Evolutionary conservation across 1,139 yeast genomes (phyloP).

Genomic region (Blastobotrys raffinosifermentans): DNA sequence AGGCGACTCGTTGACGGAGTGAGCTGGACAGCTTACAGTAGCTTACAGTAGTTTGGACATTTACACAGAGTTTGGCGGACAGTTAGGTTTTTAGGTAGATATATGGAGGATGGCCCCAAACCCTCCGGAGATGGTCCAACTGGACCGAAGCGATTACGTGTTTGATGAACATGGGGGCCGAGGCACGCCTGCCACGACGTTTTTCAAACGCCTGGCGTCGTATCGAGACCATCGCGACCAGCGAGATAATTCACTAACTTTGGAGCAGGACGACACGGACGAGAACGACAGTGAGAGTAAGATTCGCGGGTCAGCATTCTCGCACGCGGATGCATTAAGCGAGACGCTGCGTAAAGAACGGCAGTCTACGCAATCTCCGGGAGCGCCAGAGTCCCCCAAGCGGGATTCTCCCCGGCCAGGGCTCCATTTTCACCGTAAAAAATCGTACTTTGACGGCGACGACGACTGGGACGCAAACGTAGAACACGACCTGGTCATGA

Average conservation of each 20-base stretch:
- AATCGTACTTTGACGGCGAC: slow-evolving; percentile 51
- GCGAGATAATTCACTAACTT: background rate
- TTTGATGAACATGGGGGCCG: slow-evolving; percentile 66
- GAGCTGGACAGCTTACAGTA: slow-evolving; percentile 12
- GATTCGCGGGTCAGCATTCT: slow-evolving; percentile 29
- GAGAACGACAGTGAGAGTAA: too few species aligned
- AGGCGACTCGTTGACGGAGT: too few species aligned
- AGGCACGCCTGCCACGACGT: slow-evolving; percentile 56
- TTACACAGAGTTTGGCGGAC: too few species aligned
- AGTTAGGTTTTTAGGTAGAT: too few species aligned
- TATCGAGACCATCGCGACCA: slow-evolving; percentile 13
- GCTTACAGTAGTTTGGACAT: slow-evolving; percentile 11
- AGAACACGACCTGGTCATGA: slow-evolving; percentile 45
- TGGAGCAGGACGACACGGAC: background rate
- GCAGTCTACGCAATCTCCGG: background rate
- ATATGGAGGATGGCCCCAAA: too few species aligned
- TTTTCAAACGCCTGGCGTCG: slow-evolving; percentile 46
- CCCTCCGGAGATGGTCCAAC: slow-evolving; percentile 23
- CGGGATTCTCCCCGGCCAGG: too few species aligned
- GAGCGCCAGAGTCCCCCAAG: background rate
- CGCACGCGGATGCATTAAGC: slow-evolving; percentile 33
- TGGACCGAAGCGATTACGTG: slow-evolving; percentile 49
- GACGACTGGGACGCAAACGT: slow-evolving; percentile 92
- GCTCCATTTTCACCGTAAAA: slow-evolving; percentile 3
- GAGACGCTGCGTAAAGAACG: slow-evolving; percentile 15